Conservation (phyloP, 345 rosid genomes). For the Chamaenerion angustifolium region DNA sequence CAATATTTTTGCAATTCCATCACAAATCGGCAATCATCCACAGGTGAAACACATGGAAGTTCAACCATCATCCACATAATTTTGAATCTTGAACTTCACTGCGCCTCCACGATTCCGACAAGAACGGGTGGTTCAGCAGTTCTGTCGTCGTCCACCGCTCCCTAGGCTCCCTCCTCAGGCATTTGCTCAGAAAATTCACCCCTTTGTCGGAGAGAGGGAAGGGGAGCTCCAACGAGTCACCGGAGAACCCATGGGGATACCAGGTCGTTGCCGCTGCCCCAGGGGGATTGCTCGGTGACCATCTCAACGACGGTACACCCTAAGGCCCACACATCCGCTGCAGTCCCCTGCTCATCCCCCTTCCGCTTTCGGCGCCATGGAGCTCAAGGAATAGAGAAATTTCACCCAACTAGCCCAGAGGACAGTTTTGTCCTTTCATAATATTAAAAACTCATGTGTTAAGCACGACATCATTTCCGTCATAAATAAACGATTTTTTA, state of each 20-base stretch:
- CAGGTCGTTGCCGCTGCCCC: slow-evolving; percentile 13
- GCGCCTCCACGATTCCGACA: slow-evolving; percentile 12
- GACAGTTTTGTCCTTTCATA: no score
- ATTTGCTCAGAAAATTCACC: slow-evolving; percentile 30
- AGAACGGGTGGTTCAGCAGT: slow-evolving; percentile 24
- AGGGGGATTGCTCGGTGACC: slow-evolving; percentile 41
- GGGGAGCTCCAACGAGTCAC: slow-evolving; percentile 20
- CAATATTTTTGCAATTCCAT: no score
- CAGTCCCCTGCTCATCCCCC: slow-evolving; percentile 53
- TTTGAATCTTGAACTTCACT: slow-evolving; percentile 14
- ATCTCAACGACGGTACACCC: slow-evolving; percentile 77
- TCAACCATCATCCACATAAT: no score
- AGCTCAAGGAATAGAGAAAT: no score
- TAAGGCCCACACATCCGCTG: slow-evolving; percentile 53
- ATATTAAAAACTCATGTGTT: no score
- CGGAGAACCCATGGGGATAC: slow-evolving; percentile 22
- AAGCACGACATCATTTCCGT: no score
- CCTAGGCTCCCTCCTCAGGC: slow-evolving; percentile 23
- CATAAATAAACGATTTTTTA: no score
- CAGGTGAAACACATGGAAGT: no score
- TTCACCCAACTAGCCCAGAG: no score
- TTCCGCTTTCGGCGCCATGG: slow-evolving; percentile 85
- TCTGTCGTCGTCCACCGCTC: slow-evolving; percentile 28
- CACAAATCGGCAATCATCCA: no score
- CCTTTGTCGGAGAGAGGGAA: slow-evolving; percentile 15